These are phyloP conservation scores for Clarireedia hainanense DNA, from an alignment of 2,329 filamentous ascomycete genomes.

Conservation along the genomic window DNA sequence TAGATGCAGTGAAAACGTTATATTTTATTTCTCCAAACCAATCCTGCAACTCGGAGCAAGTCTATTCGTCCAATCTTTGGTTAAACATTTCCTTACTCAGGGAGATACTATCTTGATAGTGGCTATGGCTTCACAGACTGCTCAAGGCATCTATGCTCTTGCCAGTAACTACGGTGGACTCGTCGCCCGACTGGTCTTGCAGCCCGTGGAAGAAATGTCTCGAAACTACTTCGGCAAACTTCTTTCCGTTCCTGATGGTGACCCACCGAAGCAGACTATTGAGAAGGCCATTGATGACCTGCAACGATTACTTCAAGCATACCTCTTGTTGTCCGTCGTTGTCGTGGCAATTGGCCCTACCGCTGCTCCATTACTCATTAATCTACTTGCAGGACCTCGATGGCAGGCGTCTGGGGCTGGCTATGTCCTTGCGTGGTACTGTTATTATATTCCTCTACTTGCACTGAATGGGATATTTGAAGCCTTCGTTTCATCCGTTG, in stretches of 20 bases:
- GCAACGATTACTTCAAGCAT: constrained; percentile 59
- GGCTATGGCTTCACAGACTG: constrained; percentile 63
- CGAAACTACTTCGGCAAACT: constrained; percentile 83
- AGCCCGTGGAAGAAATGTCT: constrained; percentile 90
- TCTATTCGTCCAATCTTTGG: constrained; percentile 76
- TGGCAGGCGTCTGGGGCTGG: constrained; percentile 73
- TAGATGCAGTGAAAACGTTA: constrained; percentile 16
- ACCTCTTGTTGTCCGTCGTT: constrained; percentile 64
- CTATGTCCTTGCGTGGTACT: constrained; percentile 68
- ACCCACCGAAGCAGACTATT: constrained; percentile 27
- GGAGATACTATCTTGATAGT: constrained; percentile 87
- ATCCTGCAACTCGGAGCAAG: constrained; percentile 69
- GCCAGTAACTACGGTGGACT: constrained; percentile 93
- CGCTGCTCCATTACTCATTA: constrained; percentile 64
- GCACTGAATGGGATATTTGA: constrained; percentile 89
- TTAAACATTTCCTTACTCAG: constrained; percentile 92
- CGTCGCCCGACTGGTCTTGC: constrained; percentile 80
- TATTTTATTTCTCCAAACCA: constrained; percentile 52
- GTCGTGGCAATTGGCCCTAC: constrained; percentile 66
- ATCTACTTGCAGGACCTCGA: constrained; percentile 64
- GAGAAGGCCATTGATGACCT: constrained; percentile 45
- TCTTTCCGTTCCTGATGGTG: constrained; percentile 38
- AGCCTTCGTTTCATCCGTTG: constrained; percentile 85
- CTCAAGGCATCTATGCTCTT: constrained; percentile 86
- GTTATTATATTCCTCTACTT: constrained; percentile 87